Percentiles rank a stretch among this genome's conserved stretches.
Conservation (phyloP, 2,329 filamentous ascomycete species). For the Sarocladium kiliense region DNA sequence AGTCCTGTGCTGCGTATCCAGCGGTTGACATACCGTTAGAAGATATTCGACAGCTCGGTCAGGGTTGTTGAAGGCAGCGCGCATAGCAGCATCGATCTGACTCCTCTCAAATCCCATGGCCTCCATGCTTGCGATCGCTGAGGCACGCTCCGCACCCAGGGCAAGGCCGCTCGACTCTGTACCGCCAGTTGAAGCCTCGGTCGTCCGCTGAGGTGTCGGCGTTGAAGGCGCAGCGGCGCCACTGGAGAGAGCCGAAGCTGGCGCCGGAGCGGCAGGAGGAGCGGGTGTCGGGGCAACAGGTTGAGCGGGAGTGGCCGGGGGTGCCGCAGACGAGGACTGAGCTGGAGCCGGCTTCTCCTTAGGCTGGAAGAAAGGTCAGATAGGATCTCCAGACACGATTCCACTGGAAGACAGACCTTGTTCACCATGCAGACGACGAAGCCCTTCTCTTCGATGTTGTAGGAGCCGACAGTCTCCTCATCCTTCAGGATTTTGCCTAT, state of each 20-base stretch:
- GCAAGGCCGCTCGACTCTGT: constrained; percentile 68
- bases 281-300: constrained; percentile 57
- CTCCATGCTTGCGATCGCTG: constrained; percentile 88
- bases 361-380: constrained; percentile 25
- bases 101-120: constrained; percentile 90
- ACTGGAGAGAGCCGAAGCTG: constrained; percentile 28
- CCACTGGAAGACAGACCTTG: constrained; percentile 58
- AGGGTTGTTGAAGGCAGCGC: constrained; percentile 93
- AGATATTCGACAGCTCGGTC: constrained; percentile 97
- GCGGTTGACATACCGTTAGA: constrained; percentile 59
- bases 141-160: constrained; percentile 75
- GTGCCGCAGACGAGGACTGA: constrained; percentile 56
- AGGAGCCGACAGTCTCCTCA: constrained; percentile 92
- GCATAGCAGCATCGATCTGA: constrained; percentile 90
- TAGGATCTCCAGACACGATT: not conserved
- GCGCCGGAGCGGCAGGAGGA: constrained; percentile 37
- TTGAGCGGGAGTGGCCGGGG: constrained; percentile 51
- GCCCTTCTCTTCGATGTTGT: constrained; percentile 99
- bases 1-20: not conserved
- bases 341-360: constrained; percentile 61
- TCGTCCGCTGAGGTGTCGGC: constrained; percentile 46
- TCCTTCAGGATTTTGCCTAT: constrained; percentile 97
- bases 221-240: constrained; percentile 44
- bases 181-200: constrained; percentile 35
- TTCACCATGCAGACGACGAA: constrained; percentile 98